Conservation (phyloP, 202 grass and related monocot genomes). For the Panicum hallii region DNA sequence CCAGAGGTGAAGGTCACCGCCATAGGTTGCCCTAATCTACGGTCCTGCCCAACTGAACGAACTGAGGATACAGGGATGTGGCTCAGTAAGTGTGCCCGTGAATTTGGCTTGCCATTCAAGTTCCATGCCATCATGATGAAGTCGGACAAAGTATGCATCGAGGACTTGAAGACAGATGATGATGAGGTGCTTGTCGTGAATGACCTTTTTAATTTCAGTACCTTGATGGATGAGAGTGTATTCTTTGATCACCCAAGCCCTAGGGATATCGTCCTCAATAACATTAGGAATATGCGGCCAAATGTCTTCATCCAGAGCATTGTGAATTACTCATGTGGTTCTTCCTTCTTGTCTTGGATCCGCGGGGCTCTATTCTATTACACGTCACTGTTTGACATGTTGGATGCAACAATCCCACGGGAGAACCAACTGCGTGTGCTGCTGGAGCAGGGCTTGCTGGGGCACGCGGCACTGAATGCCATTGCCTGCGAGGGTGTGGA, state of each 20-base stretch:
- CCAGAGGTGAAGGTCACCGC: slow-evolving; percentile 62
- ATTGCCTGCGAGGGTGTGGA: slow-evolving; percentile 71
- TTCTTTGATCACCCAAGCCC: slow-evolving; percentile 57
- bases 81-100: slow-evolving; percentile 50
- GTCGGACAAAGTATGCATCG: slow-evolving; percentile 54
- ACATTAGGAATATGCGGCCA: slow-evolving; percentile 60
- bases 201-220: slow-evolving; percentile 51
- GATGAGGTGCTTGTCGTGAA: slow-evolving; percentile 73
- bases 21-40: slow-evolving; percentile 42
- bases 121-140: slow-evolving; percentile 54
- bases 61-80: slow-evolving; percentile 61
- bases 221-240: slow-evolving; percentile 69
- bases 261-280: slow-evolving; percentile 62
- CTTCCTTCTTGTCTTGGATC: slow-evolving; percentile 74
- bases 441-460: slow-evolving; percentile 57
- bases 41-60: slow-evolving; percentile 52
- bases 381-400: slow-evolving; percentile 68
- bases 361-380: slow-evolving; percentile 60
- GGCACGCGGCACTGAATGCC: slow-evolving; percentile 53
- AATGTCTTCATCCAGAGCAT: slow-evolving; percentile 63
- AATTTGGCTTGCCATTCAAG: slow-evolving; percentile 59
- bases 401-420: slow-evolving; percentile 61
- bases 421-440: slow-evolving; percentile 47
- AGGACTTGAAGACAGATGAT: slow-evolving; percentile 47
- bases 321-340: slow-evolving; percentile 57